Evolutionary conservation across 305 asterid species (phyloP), one percentile per base, ranked within the genome.

Genomic region (Plantago lanceolata): DNA sequence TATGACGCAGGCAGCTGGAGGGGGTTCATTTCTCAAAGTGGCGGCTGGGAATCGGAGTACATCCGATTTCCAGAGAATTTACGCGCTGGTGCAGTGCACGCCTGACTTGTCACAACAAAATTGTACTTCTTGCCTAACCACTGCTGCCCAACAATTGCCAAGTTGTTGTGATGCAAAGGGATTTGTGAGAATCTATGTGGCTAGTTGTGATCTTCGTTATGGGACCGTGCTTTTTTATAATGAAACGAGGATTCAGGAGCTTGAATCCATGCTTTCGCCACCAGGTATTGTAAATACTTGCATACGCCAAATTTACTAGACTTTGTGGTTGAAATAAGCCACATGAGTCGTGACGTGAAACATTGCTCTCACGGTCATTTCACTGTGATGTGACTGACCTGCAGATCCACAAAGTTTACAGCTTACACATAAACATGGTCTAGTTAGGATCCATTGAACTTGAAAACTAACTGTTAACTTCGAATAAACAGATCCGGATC

Each of bases 31-130:
- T 17, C 14, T n/a, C 37, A 53, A 53, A 53, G 58, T 53, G 58
- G 58, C 58, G 5, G 37, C 17, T 12, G 58, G 58, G 19, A 53
- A 53, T 53, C 14, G 6, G 16, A 53, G 12, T 13, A 21, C 19
- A 4, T 3, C 37, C 5, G 19, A 19, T 17, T 20, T 19, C 3
- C 55, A 48, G 58, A 57, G 3, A 16, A 19, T 79, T 31, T 77
- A 59, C 13, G 62, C 63, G 1, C n/a, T 75, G 43, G 56, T 68
- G 15, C 85, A 82, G 66, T 79, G 88, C 70, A 68, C 63, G 21
- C 85, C 85, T 26, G 77, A 79, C 66, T 1, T 79, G 6, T 57
- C 76, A 1, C 0, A 0, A 0, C 5, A 26, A 6, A 61, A 68
- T 13, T 75, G 84, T 48, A 1, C 7, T 0, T 0, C 4, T 4